A percentile compares a stretch with the other conserved stretches of the same genome.
These are phyloP conservation scores for Globisporangium solare DNA, from an alignment of 352 stramenopile genomes.

Conservation along the genomic window DNA sequence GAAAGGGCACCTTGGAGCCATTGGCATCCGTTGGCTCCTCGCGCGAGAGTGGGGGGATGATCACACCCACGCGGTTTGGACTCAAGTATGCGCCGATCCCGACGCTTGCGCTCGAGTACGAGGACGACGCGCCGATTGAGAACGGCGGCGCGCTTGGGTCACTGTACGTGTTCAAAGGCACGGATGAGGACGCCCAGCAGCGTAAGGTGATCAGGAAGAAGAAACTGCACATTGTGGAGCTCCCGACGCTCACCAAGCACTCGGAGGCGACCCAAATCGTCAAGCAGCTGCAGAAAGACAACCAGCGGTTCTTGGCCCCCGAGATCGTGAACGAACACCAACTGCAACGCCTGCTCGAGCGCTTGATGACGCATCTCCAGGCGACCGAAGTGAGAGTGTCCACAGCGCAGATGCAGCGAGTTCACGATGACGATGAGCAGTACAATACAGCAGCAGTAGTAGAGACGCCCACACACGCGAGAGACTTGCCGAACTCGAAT, in stretches of 20 bases:
- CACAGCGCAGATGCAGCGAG: not conserved
- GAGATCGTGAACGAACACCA: conserved; percentile 64
- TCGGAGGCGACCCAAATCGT: conserved; percentile 45
- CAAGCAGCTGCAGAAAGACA: conserved; percentile 57
- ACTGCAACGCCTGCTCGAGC: conserved; percentile 53
- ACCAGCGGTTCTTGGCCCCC: conserved; percentile 53
- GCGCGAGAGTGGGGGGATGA: conserved; percentile 23
- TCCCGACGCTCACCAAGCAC: conserved; percentile 45
- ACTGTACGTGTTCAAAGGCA: conserved; percentile 48
- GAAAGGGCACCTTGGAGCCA: too few relatives aligned
- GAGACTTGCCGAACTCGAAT: not conserved
- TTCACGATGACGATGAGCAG: conserved; percentile 4
- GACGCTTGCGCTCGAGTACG: conserved; percentile 79
- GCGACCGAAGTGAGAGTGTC: conserved; percentile 7
- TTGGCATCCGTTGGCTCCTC: not conserved
- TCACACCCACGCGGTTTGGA: conserved; percentile 72
- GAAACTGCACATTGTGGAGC: conserved; percentile 77
- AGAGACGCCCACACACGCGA: too few relatives aligned
- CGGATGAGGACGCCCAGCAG: conserved; percentile 9
- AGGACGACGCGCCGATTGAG: conserved; percentile 42
- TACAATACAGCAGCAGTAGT: not conserved
- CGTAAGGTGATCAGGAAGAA: conserved; percentile 15
- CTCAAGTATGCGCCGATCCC: conserved; percentile 81
- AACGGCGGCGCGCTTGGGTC: conserved; percentile 32
- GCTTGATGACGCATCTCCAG: conserved; percentile 51